Base-by-base conservation (phyloP, 805 yeast species). In the Naumovozyma baii region DNA sequence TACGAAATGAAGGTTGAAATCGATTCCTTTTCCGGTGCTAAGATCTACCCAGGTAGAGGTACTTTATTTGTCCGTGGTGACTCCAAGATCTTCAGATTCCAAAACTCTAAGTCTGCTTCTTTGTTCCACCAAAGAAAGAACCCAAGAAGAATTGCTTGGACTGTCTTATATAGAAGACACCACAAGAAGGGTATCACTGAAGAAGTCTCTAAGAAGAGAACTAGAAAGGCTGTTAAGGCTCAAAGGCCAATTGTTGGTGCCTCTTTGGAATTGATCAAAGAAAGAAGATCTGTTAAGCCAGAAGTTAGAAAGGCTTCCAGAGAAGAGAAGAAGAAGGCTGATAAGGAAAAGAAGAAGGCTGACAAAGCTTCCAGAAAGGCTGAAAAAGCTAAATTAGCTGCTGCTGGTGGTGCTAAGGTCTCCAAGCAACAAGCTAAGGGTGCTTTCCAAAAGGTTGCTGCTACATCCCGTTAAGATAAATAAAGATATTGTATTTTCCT, bases 11-110 rank as follows among this genome's bases (percentile, higher is more conserved):
- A 92, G 95, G 85, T 92, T 74, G 98, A 92, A 83, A 76, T 90
- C 77, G 97, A 92, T 74, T 84, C 97, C 68, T 92, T 92, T 79
- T 90, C 98, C 64, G 98, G 98, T 73, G 74, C 90, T 67, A 92
- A 90, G 78, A 90, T 92, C 80, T 92, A 90, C 94, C 98, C 98
- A 78, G 99, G 98, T 76, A 86, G 96, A 80, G 97, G 98, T 75
- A 86, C 94, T 69, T 81, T 92, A 71, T 92, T 85, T 69, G 87
- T 92, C 73, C 87, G 99, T 76, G 97, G 97, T 65, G 99, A 92
- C 86, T 88, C 97, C 68, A 92, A 92, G 81, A 73, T 88, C 66
- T 92, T 92, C 95, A 88, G 99, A 81, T 92, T 92, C 92, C 94
- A 83, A 72, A 80, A 84, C 71, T 83, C 96, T 61, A 92, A 92